Conservation (phyloP, 1,139 yeast species). For the Arxiozyma telluris region DNA sequence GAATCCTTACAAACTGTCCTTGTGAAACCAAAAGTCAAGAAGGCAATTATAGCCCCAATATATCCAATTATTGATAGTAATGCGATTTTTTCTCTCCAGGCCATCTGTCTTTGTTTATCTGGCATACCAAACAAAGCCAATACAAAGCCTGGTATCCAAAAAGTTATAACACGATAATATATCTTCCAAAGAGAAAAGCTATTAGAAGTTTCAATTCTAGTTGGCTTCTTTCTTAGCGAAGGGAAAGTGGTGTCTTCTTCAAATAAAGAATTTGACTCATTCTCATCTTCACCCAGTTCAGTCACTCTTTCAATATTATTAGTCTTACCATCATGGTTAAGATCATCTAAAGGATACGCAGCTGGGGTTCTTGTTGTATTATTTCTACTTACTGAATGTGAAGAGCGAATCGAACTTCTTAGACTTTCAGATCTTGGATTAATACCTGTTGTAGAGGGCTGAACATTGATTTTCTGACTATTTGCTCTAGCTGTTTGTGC, state of each 20-base stretch:
- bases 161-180: slow-evolving; percentile 72
- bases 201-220: slow-evolving; percentile 8
- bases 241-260: not conserved
- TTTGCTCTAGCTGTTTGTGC: slow-evolving; percentile 73
- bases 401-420: slow-evolving; percentile 11
- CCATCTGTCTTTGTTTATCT: slow-evolving; percentile 75
- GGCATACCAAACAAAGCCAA: slow-evolving; percentile 67
- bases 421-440: slow-evolving; percentile 40
- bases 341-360: not conserved
- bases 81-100: slow-evolving; percentile 95
- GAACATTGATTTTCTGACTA: slow-evolving; percentile 50
- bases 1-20: slow-evolving; percentile 62
- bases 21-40: slow-evolving; percentile 85
- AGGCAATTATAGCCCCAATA: slow-evolving; percentile 75
- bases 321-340: not conserved
- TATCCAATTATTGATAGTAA: slow-evolving; percentile 64
- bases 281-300: slow-evolving; percentile 3
- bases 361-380: not conserved
- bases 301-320: not conserved
- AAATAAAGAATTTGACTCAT: not conserved
- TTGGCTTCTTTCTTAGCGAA: slow-evolving; percentile 4
- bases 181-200: slow-evolving; percentile 58
- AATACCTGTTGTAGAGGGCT: slow-evolving; percentile 67
- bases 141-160: slow-evolving; percentile 84
- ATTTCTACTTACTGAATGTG: slow-evolving; percentile 3